Evolutionary conservation across 805 yeast genomes (phyloP).

Genomic region (Starmerella kuoi): DNA sequence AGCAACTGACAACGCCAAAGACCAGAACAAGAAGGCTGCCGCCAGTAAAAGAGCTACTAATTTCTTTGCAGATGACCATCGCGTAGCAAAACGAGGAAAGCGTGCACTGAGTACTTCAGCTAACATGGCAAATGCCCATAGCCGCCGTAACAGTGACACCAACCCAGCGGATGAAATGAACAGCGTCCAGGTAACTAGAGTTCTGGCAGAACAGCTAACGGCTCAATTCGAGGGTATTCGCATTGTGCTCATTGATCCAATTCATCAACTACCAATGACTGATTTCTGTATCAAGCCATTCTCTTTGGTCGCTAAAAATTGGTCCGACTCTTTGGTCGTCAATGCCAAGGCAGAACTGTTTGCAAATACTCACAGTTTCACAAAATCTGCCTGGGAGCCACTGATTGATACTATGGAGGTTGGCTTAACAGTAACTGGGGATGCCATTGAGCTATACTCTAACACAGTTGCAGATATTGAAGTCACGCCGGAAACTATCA

Average conservation of each 20-base stretch:
- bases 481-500: constrained; percentile 69
- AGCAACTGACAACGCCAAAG: not conserved
- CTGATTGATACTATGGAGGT: constrained; percentile 79
- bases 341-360: constrained; percentile 51
- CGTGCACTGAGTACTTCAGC: not conserved
- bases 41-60: constrained; percentile 8
- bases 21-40: not conserved
- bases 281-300: constrained; percentile 68
- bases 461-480: constrained; percentile 67
- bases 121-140: not conserved
- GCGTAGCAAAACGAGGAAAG: constrained; percentile 5
- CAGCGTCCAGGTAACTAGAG: constrained; percentile 26
- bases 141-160: not conserved
- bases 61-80: constrained; percentile 14
- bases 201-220: constrained; percentile 56
- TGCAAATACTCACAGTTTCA: constrained; percentile 72
- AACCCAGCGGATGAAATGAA: not conserved
- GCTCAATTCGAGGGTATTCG: constrained; percentile 65
- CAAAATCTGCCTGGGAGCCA: constrained; percentile 93
- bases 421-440: constrained; percentile 49
- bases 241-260: constrained; percentile 75
- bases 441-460: constrained; percentile 58
- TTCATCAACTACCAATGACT: constrained; percentile 77
- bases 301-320: constrained; percentile 53
- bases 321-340: constrained; percentile 76